Evolutionary conservation across 306 rosid genomes (phyloP), one percentile per base, ranked within the genome.

Genomic region (Leucaena leucocephala): DNA sequence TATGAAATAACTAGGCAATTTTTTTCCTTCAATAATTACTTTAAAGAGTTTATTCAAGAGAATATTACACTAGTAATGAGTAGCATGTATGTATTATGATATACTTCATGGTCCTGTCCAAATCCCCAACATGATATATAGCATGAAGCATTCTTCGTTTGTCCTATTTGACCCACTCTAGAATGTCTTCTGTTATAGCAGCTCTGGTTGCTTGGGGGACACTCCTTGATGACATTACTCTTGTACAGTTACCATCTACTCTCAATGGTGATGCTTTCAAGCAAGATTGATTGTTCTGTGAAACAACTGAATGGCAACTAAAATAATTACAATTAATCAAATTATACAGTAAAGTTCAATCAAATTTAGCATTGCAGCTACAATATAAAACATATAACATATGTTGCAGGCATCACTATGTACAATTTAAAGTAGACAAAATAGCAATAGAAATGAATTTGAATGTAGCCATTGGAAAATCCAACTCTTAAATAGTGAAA

Each of bases 121-220:
- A 72, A 78, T 94, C 98, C 40, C 97, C 98, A 52, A 94, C 97
- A 33, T 92, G 91, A 84, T 94, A 94, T 9, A 94, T 97, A 77
- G 92, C 98, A 74, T 92, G 98, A 44, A 94, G 90, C 90, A 92
- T 50, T 82, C 98, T 86, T 72, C 97, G 73, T 54, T 92, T 94
- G 74, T 89, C 98, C 69, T 91, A 81, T 72, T 89, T 94, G 38
- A 91, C 97, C 98, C 98, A 94, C 80, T 94, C 97, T 0, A 89
- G 92, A 74, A 86, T 78, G 84, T 94, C 90, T 79, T 91, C 98
- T 8, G 84, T 87, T 48, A 89, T 79, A 74, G 98, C 75, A 19
- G 92, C 84, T 0, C 91, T 77, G 81, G 88, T 83, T 35, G 92
- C 81, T 63, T 90, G 94, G 40, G 91, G 71, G 3, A 67, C 84